Evolutionary conservation across 2,329 filamentous ascomycete species (phyloP).

Genomic region (Ambrosiella xylebori): DNA sequence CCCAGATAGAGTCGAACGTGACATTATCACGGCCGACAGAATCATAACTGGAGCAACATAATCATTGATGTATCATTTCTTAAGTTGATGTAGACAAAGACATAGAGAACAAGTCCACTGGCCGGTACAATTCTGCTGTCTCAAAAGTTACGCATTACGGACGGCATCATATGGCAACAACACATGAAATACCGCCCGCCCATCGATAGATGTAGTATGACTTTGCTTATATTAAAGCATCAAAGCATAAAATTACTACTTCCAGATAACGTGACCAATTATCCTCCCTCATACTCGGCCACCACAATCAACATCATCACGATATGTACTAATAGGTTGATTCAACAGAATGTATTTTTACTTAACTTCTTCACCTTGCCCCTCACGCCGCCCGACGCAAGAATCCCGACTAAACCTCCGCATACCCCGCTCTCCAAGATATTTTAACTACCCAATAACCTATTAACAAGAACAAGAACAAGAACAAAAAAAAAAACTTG

Average conservation of each 20-base stretch:
- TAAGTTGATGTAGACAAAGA: too few relatives aligned
- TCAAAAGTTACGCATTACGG: too few relatives aligned
- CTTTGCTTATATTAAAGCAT: neutral
- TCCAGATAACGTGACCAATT: neutral
- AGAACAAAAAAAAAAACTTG: too few relatives aligned
- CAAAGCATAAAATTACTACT: neutral
- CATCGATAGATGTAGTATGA: neutral
- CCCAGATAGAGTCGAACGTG: too few relatives aligned
- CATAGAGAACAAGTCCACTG: too few relatives aligned
- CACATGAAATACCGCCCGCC: too few relatives aligned
- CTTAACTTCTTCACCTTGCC: neutral
- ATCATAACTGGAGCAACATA: too few relatives aligned
- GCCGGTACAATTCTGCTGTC: too few relatives aligned
- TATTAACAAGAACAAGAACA: too few relatives aligned
- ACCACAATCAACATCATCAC: neutral
- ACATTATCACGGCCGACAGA: too few relatives aligned
- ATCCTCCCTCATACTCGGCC: neutral
- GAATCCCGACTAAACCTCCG: neutral
- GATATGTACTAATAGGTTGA: neutral
- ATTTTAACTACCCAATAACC: neutral
- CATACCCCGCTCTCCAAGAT: neutral
- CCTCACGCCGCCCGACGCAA: neutral
- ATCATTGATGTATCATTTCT: too few relatives aligned
- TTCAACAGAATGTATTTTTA: neutral
- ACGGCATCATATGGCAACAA: too few relatives aligned